These are phyloP conservation scores for Yamadazyma scolyti DNA, from an alignment of 805 yeast genomes.

Conservation along the genomic window DNA sequence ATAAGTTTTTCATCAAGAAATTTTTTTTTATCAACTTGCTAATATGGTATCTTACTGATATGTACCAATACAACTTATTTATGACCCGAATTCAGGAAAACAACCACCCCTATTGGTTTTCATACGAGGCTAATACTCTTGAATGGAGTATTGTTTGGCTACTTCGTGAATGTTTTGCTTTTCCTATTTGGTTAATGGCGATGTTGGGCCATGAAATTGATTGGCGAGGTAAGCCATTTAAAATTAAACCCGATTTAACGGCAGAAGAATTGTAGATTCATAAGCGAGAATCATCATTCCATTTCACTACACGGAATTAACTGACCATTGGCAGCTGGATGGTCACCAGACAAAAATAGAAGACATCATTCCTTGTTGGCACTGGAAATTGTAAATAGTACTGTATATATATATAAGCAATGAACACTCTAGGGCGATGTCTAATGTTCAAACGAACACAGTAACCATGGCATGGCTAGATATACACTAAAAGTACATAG, in stretches of 20 bases:
- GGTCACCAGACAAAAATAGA: no score
- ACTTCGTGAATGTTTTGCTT: conserved; percentile 66
- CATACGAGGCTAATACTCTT: conserved; percentile 7
- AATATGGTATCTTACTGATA: conserved; percentile 66
- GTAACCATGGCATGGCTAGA: no score
- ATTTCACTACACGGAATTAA: no score
- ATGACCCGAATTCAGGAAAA: conserved; percentile 25
- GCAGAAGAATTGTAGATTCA: conserved; percentile 58
- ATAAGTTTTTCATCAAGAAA: conserved; percentile 23
- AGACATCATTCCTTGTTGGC: no score
- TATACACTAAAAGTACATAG: no score
- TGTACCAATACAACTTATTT: conserved; percentile 50
- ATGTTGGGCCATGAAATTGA: conserved; percentile 73
- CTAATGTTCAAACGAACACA: no score
- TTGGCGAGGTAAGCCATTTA: conserved; percentile 77
- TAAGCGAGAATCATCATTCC: no score
- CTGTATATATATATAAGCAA: no score
- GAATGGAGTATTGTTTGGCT: conserved; percentile 51
- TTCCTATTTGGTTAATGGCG: conserved; percentile 82
- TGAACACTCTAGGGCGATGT: no score
- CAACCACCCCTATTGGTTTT: conserved; percentile 11
- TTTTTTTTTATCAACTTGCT: conserved; percentile 51
- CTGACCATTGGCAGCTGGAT: no score
- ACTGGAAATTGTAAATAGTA: no score
- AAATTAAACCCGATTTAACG: conserved; percentile 66